phyloP scores from a whole-genome alignment of 2,329 filamentous ascomycete genomes.

The Colletotrichum echinochloae region DNA sequence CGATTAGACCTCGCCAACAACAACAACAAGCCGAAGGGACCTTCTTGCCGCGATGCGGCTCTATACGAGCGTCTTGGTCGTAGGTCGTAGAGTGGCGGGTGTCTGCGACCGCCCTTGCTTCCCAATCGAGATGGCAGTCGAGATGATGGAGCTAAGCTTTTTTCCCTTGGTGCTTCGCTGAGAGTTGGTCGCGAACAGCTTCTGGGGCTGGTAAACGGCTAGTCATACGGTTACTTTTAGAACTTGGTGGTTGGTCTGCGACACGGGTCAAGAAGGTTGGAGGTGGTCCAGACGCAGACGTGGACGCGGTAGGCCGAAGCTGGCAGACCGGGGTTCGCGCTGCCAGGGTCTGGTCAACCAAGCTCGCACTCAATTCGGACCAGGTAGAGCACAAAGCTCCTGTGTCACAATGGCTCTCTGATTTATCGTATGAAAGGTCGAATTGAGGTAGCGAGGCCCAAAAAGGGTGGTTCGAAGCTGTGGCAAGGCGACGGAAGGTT shows the following conservation, averaged over 20 bases:
- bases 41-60: not conserved
- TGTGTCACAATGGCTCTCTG: too few relatives aligned
- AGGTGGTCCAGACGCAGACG: conserved; percentile 24
- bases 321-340: conserved; percentile 32
- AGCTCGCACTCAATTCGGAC: not conserved
- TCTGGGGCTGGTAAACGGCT: not conserved
- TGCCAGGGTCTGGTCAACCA: not conserved
- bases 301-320: conserved; percentile 25
- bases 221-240: not conserved
- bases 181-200: not conserved
- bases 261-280: conserved; percentile 18
- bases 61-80: not conserved
- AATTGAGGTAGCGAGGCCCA: not conserved
- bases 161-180: not conserved
- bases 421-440: not conserved
- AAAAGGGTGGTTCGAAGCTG: not conserved
- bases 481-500: conserved; percentile 20
- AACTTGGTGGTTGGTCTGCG: not conserved
- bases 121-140: not conserved
- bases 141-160: not conserved
- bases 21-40: not conserved
- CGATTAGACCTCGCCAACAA: not conserved
- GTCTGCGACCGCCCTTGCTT: conserved; percentile 10
- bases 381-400: not conserved
- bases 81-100: not conserved